A percentile compares a stretch with the other conserved stretches of the same genome.
Evolutionary conservation across 2,329 filamentous ascomycete genomes (phyloP).

Genomic region (Lecanosticta acicola): DNA sequence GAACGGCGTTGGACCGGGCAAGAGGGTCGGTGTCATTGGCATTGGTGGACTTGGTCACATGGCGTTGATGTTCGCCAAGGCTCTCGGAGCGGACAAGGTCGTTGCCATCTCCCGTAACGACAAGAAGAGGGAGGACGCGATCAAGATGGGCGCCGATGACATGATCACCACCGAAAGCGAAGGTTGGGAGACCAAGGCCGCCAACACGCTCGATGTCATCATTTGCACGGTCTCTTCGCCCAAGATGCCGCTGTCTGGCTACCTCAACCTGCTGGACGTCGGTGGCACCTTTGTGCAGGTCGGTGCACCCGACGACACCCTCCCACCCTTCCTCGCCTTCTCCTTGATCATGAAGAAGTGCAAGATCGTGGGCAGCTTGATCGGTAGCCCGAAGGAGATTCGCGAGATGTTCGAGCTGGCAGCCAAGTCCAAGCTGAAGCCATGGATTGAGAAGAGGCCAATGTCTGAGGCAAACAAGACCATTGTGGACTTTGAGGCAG

Average conservation of each 20-base stretch:
- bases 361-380: constrained; percentile 40
- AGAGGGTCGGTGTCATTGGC: constrained; percentile 65
- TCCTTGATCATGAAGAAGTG: constrained; percentile 53
- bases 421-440: constrained; percentile 52
- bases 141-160: constrained; percentile 55
- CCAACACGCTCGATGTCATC: constrained; percentile 52
- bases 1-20: constrained; percentile 63
- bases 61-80: constrained; percentile 63
- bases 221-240: constrained; percentile 53
- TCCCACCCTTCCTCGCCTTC: constrained; percentile 53
- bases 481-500: constrained; percentile 53
- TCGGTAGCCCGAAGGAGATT: constrained; percentile 54
- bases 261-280: constrained; percentile 55
- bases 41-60: constrained; percentile 61
- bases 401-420: constrained; percentile 57
- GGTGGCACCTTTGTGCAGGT: constrained; percentile 61
- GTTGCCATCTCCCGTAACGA: constrained; percentile 60
- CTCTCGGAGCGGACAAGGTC: constrained; percentile 63
- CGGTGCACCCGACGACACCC: constrained; percentile 55
- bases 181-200: constrained; percentile 54
- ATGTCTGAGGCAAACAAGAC: constrained; percentile 55
- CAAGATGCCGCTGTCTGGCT: constrained; percentile 58
- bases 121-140: constrained; percentile 55
- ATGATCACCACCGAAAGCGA: constrained; percentile 55
- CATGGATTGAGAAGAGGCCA: constrained; percentile 57